phyloP scores from a whole-genome alignment of 805 yeast species.

The Pichia paraexigua region DNA sequence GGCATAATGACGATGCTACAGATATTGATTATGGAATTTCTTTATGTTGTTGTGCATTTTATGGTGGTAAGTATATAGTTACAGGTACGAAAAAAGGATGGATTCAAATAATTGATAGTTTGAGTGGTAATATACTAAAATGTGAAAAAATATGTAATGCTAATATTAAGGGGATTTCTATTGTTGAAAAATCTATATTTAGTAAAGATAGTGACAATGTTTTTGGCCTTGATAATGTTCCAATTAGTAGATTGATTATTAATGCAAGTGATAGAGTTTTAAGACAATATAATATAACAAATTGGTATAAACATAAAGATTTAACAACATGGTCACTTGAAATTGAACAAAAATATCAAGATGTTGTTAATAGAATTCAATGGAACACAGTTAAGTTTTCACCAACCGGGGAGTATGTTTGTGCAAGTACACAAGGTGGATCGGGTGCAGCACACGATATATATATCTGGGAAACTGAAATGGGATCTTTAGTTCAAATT shows the following conservation, averaged over 20 bases:
- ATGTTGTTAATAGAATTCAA: constrained; percentile 77
- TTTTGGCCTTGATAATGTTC: constrained; percentile 7
- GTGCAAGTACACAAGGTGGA: constrained; percentile 82
- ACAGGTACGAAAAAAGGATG: constrained; percentile 80
- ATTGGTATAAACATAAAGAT: constrained; percentile 27
- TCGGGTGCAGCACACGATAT: constrained; percentile 85
- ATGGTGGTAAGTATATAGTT: constrained; percentile 47
- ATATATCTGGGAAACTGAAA: constrained; percentile 84
- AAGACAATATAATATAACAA: constrained; percentile 40
- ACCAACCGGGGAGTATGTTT: constrained; percentile 71
- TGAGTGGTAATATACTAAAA: constrained; percentile 31
- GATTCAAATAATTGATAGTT: constrained; percentile 42
- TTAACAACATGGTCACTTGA: constrained; percentile 36
- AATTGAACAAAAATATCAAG: constrained; percentile 77
- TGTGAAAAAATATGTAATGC: constrained; percentile 49
- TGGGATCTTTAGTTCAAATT: constrained; percentile 80
- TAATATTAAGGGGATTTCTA: constrained; percentile 59
- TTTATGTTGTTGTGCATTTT: constrained; percentile 5
- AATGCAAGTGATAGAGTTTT: constrained; percentile 75
- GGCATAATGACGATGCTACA: neutral
- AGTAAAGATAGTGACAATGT: neutral
- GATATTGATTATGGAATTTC: constrained; percentile 1
- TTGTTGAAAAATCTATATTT: constrained; percentile 37
- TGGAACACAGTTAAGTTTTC: constrained; percentile 81
- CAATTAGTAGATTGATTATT: constrained; percentile 53